Evolutionary conservation across 78 protist species (phyloP).

Genomic region (Dictyostelium brefeldianum): DNA sequence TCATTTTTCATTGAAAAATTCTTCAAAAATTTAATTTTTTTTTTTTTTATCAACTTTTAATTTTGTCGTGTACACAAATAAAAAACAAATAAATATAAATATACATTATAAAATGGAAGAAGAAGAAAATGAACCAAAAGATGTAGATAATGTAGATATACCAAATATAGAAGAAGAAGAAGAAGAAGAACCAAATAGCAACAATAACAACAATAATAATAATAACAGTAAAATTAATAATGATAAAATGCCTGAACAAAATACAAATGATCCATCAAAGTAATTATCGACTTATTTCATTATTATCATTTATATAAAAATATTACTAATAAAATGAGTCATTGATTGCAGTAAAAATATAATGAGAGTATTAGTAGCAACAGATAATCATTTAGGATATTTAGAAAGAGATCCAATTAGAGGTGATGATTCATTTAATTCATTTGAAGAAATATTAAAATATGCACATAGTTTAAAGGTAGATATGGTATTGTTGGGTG

Average conservation of each 20-base stretch:
- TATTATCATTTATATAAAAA: not conserved
- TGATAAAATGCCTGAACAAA: not conserved
- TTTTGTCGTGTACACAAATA: not conserved
- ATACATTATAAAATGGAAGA: not conserved
- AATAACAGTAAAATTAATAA: no score
- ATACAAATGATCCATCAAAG: conserved; percentile 1
- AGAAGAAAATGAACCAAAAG: not conserved
- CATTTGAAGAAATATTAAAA: conserved; percentile 97
- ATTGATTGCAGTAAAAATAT: not conserved
- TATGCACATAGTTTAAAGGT: conserved; percentile 88
- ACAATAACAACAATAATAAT: no score
- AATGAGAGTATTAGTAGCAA: conserved; percentile 90
- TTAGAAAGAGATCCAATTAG: conserved; percentile 95
- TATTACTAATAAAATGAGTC: not conserved
- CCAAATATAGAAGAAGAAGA: not conserved
- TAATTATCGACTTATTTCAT: not conserved
- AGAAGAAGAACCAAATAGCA: no score
- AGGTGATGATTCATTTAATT: conserved; percentile 93
- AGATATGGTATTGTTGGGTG: conserved; percentile 97
- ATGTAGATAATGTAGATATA: not conserved
- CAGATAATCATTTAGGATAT: conserved; percentile 98
- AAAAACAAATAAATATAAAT: not conserved
- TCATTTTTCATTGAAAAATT: no score
- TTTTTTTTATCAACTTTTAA: not conserved
- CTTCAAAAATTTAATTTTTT: no score